These are phyloP conservation scores for Micractinium conductrix DNA, from an alignment of 139 green algal genomes.

Conservation along the genomic window DNA sequence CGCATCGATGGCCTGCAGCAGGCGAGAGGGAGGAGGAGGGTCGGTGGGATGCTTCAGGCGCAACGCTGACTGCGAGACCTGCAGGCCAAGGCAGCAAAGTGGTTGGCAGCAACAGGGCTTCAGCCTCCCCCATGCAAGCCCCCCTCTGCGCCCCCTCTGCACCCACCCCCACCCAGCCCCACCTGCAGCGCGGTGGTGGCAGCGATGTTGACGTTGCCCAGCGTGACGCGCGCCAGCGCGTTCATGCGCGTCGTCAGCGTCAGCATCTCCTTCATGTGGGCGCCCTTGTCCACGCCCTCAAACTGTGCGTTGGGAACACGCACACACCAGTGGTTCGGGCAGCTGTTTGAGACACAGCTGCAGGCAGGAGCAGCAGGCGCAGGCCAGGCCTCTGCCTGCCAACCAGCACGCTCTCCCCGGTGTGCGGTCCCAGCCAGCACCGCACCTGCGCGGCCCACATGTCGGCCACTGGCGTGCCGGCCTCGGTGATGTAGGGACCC, in stretches of 20 bases:
- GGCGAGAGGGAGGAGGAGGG: background rate
- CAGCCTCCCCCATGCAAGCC: background rate
- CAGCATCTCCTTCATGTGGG: slow-evolving; percentile 73
- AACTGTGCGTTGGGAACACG: no score
- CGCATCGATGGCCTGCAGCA: slow-evolving; percentile 66
- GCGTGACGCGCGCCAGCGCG: slow-evolving; percentile 63
- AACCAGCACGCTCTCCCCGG: no score
- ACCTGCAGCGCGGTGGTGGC: slow-evolving; percentile 70
- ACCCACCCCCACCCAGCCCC: no score
- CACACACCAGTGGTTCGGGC: no score
- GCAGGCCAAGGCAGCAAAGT: background rate
- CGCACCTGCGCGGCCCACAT: slow-evolving; percentile 54
- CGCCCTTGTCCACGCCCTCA: slow-evolving; percentile 48
- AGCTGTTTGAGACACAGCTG: no score
- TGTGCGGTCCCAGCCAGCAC: no score
- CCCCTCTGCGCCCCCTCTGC: background rate
- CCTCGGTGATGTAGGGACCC: slow-evolving; percentile 29
- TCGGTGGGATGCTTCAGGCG: background rate
- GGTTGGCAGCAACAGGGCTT: background rate
- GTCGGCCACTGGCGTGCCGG: slow-evolving; percentile 58
- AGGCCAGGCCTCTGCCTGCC: no score
- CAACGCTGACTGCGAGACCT: background rate
- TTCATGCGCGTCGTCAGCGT: slow-evolving; percentile 73
- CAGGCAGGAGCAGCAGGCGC: no score
- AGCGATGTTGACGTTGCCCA: slow-evolving; percentile 70